These are phyloP conservation scores for Hypoxylon fuscum DNA, from an alignment of 495 filamentous ascomycete genomes.

Conservation along the genomic window DNA sequence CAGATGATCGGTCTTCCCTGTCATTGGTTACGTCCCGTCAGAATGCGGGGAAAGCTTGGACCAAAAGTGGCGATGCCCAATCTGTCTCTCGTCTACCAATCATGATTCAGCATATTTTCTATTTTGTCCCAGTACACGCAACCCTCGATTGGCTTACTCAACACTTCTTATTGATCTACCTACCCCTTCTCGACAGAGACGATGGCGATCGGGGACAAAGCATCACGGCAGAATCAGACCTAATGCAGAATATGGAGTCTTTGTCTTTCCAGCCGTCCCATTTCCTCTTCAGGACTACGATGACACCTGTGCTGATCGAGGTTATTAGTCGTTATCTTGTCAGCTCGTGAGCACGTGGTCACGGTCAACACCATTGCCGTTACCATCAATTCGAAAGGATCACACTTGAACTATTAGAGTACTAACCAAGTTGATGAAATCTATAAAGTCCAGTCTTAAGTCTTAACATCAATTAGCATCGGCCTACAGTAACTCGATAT, in stretches of 20 bases:
- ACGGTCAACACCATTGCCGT: background rate
- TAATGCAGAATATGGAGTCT: constrained; percentile 1
- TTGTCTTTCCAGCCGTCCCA: constrained; percentile 3
- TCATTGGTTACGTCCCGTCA: constrained; percentile 20
- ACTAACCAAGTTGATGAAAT: too few relatives aligned
- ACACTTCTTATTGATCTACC: constrained; percentile 4
- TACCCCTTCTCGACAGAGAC: constrained; percentile 6
- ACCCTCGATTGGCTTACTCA: constrained; percentile 11
- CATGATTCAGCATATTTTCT: constrained; percentile 3
- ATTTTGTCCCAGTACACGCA: too few relatives aligned
- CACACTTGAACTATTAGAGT: too few relatives aligned
- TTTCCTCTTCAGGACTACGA: background rate
- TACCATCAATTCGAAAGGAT: background rate
- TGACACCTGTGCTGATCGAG: too few relatives aligned
- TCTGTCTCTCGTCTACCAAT: constrained; percentile 15
- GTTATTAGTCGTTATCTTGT: background rate
- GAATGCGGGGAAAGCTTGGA: constrained; percentile 36
- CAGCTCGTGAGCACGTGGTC: constrained; percentile 4
- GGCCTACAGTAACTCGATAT: too few relatives aligned
- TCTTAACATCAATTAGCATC: too few relatives aligned
- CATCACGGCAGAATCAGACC: background rate
- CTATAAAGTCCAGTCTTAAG: too few relatives aligned
- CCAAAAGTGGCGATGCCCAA: constrained; percentile 27
- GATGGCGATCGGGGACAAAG: constrained; percentile 32
- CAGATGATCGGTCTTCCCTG: background rate